These are phyloP conservation scores for Naematelia encephala DNA, from an alignment of 768 basidiomycete genomes.

Conservation along the genomic window DNA sequence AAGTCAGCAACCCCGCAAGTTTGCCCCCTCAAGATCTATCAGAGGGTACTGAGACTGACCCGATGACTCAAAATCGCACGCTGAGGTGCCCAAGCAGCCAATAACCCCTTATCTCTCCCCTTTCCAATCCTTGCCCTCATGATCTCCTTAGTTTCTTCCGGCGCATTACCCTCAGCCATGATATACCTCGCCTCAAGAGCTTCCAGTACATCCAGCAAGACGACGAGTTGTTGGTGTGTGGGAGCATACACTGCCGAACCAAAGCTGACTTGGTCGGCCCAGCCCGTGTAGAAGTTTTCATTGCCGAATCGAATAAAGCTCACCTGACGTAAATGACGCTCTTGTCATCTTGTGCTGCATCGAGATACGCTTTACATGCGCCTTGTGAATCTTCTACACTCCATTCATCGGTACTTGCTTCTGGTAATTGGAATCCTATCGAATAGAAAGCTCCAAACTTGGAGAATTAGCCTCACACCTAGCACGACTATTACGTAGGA, in stretches of 20 bases:
- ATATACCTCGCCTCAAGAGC: conserved; percentile 6
- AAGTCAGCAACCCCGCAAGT: no score
- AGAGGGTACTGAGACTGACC: not conserved
- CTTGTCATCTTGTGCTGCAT: conserved; percentile 7
- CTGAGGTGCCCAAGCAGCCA: conserved; percentile 19
- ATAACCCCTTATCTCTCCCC: conserved; percentile 9
- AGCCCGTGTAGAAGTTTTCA: not conserved
- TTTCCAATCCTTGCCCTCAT: conserved; percentile 8
- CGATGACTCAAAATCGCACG: conserved; percentile 10
- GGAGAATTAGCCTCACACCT: not conserved
- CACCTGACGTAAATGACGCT: conserved; percentile 20
- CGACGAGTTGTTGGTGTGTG: conserved; percentile 9
- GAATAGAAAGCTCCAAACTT: conserved; percentile 6
- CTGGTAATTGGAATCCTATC: conserved; percentile 13
- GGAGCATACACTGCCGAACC: conserved; percentile 16
- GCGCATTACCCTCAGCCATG: conserved; percentile 10
- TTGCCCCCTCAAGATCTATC: no score
- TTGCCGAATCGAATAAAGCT: conserved; percentile 1
- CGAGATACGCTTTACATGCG: conserved; percentile 9
- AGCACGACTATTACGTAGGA: no score
- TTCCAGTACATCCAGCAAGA: conserved; percentile 16
- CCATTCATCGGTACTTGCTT: conserved; percentile 1
- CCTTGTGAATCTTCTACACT: conserved; percentile 1
- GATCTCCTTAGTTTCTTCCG: conserved; percentile 7
- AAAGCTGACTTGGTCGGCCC: conserved; percentile 11